Evolutionary conservation across 176 grass and related monocot species (phyloP), one percentile per base, ranked within the genome.

Genomic region (Lolium multiflorum): DNA sequence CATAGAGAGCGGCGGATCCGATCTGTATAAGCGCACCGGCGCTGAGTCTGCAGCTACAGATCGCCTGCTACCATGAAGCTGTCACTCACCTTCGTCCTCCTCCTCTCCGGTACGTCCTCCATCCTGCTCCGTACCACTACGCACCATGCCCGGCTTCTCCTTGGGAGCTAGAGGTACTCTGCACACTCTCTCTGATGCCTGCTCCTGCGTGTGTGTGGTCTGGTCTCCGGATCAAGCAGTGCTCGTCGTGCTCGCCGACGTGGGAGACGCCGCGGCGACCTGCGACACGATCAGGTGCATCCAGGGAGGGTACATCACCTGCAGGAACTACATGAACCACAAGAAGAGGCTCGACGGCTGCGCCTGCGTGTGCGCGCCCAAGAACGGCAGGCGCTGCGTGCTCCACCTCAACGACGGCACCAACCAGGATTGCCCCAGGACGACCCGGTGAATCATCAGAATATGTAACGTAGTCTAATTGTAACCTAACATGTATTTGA

Each of bases 291-390:
- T 22, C 22, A 25, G 47, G 80, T 91, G 89, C 85, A 2, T 38
- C 18, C 85, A 74, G 50, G 89, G 85, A 6, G 89, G 74, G 1
- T 26, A 88, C 89, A 80, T 91, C 79, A 88, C 80, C 79, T 88
- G 89, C 74, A 16, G 59, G 52, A 91, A 84, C 80, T 90, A 90
- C 80, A 62, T 37, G 6, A 8, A 21, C 37, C 22, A 6, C 61
- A 5, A 28, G 14, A 1, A 66, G 83, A 15, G 80, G 85, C 74
- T 88, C 75, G 55, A 84, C 4, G 80, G 80, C 4, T 91, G 89
- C 35, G 85, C 0, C 1, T 91, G 89, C 81, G 11, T 5, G 3
- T 90, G 89, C 76, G 80, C 71, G 16, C 84, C 89, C 0, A 0
- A 6, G 3, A 3, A 91, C 81, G 84, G 84, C 44, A 15, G 54